A percentile compares a stretch with the other conserved stretches of the same genome.
Evolutionary conservation across 73 alveolate genomes (phyloP).

Genomic region (Uronychia setigera): DNA sequence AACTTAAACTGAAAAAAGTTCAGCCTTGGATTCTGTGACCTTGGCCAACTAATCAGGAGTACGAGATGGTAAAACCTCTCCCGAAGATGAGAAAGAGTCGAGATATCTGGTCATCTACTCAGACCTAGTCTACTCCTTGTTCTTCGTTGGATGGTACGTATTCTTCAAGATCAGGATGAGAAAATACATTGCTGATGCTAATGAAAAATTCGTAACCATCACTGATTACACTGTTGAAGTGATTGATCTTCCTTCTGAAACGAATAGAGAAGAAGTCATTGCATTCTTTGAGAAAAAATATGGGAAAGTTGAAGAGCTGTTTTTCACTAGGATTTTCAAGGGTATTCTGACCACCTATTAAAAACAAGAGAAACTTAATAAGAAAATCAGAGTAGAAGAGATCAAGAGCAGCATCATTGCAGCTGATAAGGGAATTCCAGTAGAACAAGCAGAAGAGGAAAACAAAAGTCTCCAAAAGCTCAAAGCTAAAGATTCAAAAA

Average conservation of each 20-base stretch:
- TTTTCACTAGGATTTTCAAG: constrained; percentile 37
- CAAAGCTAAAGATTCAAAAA: constrained; percentile 18
- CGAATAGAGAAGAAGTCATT: neutral
- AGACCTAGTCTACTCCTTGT: neutral
- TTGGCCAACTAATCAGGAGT: constrained; percentile 13
- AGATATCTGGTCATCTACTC: neutral
- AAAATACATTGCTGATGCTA: neutral
- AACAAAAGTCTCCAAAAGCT: constrained; percentile 11
- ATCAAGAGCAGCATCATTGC: constrained; percentile 7
- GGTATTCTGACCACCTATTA: constrained; percentile 24
- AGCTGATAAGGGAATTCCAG: neutral
- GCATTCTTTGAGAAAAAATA: constrained; percentile 24
- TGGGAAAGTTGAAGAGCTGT: constrained; percentile 50
- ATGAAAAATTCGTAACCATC: constrained; percentile 12
- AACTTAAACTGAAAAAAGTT: neutral
- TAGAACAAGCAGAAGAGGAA: neutral
- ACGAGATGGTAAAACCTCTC: neutral
- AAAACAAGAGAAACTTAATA: constrained; percentile 45
- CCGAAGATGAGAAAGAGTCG: neutral
- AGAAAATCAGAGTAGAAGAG: constrained; percentile 34
- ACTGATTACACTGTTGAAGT: constrained; percentile 27
- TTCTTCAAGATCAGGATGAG: neutral
- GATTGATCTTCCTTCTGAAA: constrained; percentile 9
- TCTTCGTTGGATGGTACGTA: constrained; percentile 3
- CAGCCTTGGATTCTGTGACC: neutral